phyloP scores from a whole-genome alignment of 1,284 basidiomycete genomes.

The Irpex sp. region DNA sequence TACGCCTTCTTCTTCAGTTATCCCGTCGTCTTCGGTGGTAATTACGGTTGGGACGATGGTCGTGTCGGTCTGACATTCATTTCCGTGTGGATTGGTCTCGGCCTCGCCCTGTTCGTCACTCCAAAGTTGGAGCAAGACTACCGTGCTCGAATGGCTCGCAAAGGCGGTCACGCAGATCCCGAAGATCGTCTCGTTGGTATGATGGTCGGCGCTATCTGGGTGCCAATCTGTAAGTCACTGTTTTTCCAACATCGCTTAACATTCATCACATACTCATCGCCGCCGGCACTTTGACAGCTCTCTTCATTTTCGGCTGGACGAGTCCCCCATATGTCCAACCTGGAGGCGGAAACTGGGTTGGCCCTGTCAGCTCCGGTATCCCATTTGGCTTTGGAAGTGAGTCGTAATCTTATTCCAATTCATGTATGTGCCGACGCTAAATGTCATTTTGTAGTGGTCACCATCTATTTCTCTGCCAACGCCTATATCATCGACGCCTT shows the following conservation, averaged over 20 bases:
- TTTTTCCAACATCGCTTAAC: neutral
- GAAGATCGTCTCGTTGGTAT: constrained; percentile 48
- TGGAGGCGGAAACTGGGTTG: constrained; percentile 37
- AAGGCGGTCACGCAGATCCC: constrained; percentile 43
- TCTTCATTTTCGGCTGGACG: constrained; percentile 43
- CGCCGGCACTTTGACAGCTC: constrained; percentile 20
- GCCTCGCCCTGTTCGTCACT: constrained; percentile 47
- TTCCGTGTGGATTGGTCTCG: constrained; percentile 66
- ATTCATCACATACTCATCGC: neutral
- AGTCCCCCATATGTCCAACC: constrained; percentile 26
- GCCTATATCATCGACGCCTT: constrained; percentile 63
- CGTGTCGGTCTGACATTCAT: constrained; percentile 66
- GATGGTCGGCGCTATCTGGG: constrained; percentile 49
- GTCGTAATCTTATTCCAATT: constrained; percentile 7
- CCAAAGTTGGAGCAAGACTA: constrained; percentile 34
- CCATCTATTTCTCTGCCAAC: constrained; percentile 29
- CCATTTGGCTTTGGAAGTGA: constrained; percentile 47
- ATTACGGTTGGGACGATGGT: constrained; percentile 51
- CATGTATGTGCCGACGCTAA: constrained; percentile 7
- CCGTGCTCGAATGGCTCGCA: constrained; percentile 32
- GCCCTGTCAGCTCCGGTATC: constrained; percentile 40
- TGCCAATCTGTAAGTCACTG: constrained; percentile 20
- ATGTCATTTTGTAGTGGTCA: constrained; percentile 15
- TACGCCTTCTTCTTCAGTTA: constrained; percentile 57
- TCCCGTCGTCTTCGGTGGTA: constrained; percentile 51